Conservation (phyloP, 352 stramenopile genomes). For the Saprolegnia diclina region DNA sequence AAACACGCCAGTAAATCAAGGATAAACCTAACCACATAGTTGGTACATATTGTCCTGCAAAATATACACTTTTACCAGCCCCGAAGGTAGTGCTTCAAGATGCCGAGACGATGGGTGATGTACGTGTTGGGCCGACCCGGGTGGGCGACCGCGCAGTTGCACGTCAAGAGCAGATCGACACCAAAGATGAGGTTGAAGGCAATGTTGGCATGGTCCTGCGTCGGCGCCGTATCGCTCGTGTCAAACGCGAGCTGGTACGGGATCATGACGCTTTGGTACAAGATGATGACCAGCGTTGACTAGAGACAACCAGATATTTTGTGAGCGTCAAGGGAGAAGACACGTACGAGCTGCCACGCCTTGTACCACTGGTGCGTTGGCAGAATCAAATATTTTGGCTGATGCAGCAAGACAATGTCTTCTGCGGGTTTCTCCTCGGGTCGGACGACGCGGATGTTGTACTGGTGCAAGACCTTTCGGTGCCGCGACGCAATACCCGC, state of each 20-base stretch:
- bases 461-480: constrained; percentile 63
- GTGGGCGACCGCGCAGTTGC: constrained; percentile 55
- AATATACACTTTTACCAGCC: constrained; percentile 43
- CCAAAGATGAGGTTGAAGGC: constrained; percentile 54
- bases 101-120: constrained; percentile 53
- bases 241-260: constrained; percentile 62
- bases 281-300: constrained; percentile 61
- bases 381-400: constrained; percentile 47
- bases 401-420: constrained; percentile 38
- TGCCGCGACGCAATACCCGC: constrained; percentile 58
- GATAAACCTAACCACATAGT: constrained; percentile 68
- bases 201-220: constrained; percentile 3
- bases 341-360: constrained; percentile 62
- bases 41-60: neutral
- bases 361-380: constrained; percentile 63
- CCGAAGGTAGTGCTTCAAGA: constrained; percentile 47
- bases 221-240: constrained; percentile 32
- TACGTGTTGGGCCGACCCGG: constrained; percentile 45
- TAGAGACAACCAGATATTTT: constrained; percentile 13
- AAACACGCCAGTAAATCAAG: constrained; percentile 72
- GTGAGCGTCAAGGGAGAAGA: neutral
- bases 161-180: constrained; percentile 64
- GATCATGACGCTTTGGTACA: constrained; percentile 72
- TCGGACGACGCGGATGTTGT: constrained; percentile 65
- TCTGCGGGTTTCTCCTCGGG: constrained; percentile 36